Conservation (phyloP, 768 basidiomycete genomes). For the Psilocybe tampanensis region DNA sequence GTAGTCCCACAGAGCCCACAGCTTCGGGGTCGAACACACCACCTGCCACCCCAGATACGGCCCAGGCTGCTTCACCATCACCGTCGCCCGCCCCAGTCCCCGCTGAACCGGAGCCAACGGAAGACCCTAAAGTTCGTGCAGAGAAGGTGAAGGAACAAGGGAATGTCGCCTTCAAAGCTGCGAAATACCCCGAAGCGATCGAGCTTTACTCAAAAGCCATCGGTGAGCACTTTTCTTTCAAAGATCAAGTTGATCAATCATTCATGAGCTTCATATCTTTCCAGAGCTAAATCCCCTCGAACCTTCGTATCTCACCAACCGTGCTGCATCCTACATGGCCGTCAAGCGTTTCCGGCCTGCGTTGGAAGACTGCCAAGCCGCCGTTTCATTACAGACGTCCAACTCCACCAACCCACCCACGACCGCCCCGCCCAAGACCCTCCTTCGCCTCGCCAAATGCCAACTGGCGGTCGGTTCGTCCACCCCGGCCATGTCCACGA, state of each 20-base stretch:
- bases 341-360: conserved; percentile 77
- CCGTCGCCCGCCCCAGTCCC: conserved; percentile 21
- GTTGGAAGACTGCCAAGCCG: conserved; percentile 78
- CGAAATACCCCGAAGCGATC: conserved; percentile 67
- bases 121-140: conserved; percentile 48
- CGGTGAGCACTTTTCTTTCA: conserved; percentile 38
- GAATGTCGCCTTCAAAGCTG: conserved; percentile 73
- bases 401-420: conserved; percentile 51
- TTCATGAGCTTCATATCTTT: neutral
- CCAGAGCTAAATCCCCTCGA: conserved; percentile 64
- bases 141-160: conserved; percentile 75
- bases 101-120: conserved; percentile 22
- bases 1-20: neutral
- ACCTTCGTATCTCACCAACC: conserved; percentile 81
- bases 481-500: conserved; percentile 64
- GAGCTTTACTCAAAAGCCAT: conserved; percentile 78
- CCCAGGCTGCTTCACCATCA: conserved; percentile 16
- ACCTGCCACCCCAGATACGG: conserved; percentile 15
- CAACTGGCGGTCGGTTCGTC: conserved; percentile 79
- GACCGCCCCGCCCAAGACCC: conserved; percentile 71
- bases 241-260: neutral
- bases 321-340: conserved; percentile 85
- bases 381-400: conserved; percentile 62
- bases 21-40: conserved; percentile 20
- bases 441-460: conserved; percentile 81